Base-by-base conservation (phyloP, 768 basidiomycete genomes). In the Mycena olivaceomarginata region DNA sequence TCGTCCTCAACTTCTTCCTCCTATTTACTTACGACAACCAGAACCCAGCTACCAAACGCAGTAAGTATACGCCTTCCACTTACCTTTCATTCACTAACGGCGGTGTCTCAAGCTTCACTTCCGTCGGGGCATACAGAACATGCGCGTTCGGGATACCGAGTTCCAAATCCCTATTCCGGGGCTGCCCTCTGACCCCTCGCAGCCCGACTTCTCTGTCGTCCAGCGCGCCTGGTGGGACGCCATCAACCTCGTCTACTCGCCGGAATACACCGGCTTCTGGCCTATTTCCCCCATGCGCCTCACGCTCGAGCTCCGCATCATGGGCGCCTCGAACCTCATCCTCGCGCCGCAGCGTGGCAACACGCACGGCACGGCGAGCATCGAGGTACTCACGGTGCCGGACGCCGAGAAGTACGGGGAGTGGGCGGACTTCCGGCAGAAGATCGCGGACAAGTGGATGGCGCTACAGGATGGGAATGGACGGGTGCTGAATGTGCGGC, bases 261-360 rank as follows among this genome's bases (percentile, higher is more conserved):
- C 51, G 4, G 53, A 41, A 31, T 43, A 64, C 62, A 65, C 12
- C 72, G 74, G 31, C 76, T 66, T 48, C 18, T 22, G 3, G 67
- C 70, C 15, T 72, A 82, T 43, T 72, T 80, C 39, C 82, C 82
- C 18, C 75, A 60, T 80, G 62, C 81, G 80, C 18, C 73, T 83
- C 51, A 78, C 83, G 22, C 79, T 84, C 51, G 82, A 84, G 72
- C 80, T 84, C 81, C 80, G 82, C 37, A 76, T 84, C n/a, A 84
- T 82, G 53, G 83, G 83, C 46, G 67, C 53, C 45, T 82, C 80
- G 15, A 53, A 80, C 62, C 75, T 82, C 12, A 62, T 84, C 5
- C 76, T 83, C 41, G 82, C 82, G 25, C 79, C 82, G 6, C 83
- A 84, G 74, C 78, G 78, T 7, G 81, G 81, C 37, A 83, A 83